Evolutionary conservation across 2,329 filamentous ascomycete species (phyloP), one percentile per base, ranked within the genome.

Genomic region (Colletotrichum orbiculare): DNA sequence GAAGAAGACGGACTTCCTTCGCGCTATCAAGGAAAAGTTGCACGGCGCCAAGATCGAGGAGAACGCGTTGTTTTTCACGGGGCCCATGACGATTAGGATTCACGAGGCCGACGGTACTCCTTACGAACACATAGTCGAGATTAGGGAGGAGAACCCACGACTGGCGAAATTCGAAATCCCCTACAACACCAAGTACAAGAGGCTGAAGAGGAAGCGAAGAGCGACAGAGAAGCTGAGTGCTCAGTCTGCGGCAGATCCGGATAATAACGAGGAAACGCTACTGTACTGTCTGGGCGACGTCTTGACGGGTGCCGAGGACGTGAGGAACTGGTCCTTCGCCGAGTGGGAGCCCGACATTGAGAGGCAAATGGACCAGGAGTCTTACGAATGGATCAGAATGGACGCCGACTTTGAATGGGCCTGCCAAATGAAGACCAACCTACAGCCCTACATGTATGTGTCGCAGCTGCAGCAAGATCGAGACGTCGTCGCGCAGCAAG

Each of bases 371-470:
- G 93, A 96, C 61, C 89, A 94, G 69, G 96, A 99, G 75, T 97
- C 93, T 0, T 99, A 97, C 73, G 96, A 99, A 76, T 99, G 96
- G 96, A 97, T 99, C 71, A 91, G 96, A 17, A 92, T 98, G 79
- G 96, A 99, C 76, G 94, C 95, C 13, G 96, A 99, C 77, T 98
- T 98, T 70, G 96, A 99, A 76, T 99, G 96, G 96, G 90, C 97
- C 63, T 96, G 92, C 77, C 90, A 90, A 70, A 92, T 97, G 77
- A 89, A 91, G 66, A 83, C 85, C 10, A 90, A 90, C 68, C 93
- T 97, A 85, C 93, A 93, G 49, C 88, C 93, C 5, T 98, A 98
- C 82, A 99, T 99, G 96, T 97, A 96, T 75, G 89, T 97, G 64
- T 97, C 96, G 25, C 96, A 99, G 76, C 83, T 99, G 67, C 96